Base-by-base conservation (phyloP, 2,329 filamentous ascomycete species). In the Chrysoporthe cubensis region DNA sequence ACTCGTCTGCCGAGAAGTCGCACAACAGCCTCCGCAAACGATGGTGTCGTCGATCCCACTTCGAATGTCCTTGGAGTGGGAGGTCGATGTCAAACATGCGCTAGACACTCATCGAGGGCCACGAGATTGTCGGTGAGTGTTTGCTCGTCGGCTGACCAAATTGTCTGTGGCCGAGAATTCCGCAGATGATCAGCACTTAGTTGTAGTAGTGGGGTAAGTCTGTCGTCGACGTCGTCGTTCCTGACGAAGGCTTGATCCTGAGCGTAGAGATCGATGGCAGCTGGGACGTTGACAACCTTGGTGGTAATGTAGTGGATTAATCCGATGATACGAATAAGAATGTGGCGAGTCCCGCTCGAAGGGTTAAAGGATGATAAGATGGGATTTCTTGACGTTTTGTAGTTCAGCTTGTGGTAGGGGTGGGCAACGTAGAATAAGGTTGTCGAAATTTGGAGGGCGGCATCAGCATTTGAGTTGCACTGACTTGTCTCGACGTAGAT, bases 381-480 rank as follows among this genome's bases (percentile, higher is more conserved):
- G 66, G 67, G 61, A 69, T 66, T 63, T 58, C 60, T 54, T 37
- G 43, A 37, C 56, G 60, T 61, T 69, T 70, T 70, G 67, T 69
- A 66, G 52, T 57, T 61, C 67, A 62, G 56, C 46, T 42, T 43
- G 62, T 54, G 62, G 57, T 65, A 69, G 59, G 64, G 59, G 67
- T 66, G 50, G n/a, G n/a, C 18, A 60, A 58, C 44, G 52, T 59
- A 42, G 26, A 69, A 73, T 74, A 70, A 70, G 74, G 75, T 74
- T 71, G 75, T 73, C 72, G 74, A 73, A 74, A 69, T 73, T 75
- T 73, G 75, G 26, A 59, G 72, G 70, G 73, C 73, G 74, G 75
- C 78, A 80, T 79, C 77, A 76, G 77, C 76, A 75, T 77, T 78
- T 77, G 75, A 78, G 73, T 78, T 73, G 77, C 75, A 78, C 75